A percentile compares a stretch with the other conserved stretches of the same genome.
Conservation (phyloP, 371 early-diverging fungal genomes). For the Mortierella sp. region DNA sequence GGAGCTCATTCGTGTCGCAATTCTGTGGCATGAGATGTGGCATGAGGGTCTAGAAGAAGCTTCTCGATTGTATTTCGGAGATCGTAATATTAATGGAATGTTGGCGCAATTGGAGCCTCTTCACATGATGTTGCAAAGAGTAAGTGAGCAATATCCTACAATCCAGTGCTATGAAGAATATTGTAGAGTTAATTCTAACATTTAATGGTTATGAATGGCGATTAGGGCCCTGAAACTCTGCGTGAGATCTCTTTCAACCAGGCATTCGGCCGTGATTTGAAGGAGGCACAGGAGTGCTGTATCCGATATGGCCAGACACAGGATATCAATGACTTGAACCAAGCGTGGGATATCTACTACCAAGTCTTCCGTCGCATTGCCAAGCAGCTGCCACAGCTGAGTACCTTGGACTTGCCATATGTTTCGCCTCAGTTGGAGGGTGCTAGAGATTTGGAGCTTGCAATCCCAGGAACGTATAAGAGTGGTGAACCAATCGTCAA, state of each 20-base stretch:
- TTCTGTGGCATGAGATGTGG: slow-evolving; percentile 99
- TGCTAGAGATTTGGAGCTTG: slow-evolving; percentile 89
- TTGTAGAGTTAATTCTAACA: neutral
- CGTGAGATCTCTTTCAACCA: slow-evolving; percentile 96
- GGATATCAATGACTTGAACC: slow-evolving; percentile 88
- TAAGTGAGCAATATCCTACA: slow-evolving; percentile 30
- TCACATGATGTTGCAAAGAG: slow-evolving; percentile 89
- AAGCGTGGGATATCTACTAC: slow-evolving; percentile 97
- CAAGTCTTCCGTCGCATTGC: slow-evolving; percentile 89
- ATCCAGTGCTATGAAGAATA: neutral
- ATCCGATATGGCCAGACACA: slow-evolving; percentile 82
- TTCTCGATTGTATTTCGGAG: slow-evolving; percentile 87
- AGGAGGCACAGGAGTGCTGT: slow-evolving; percentile 94
- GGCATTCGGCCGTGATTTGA: slow-evolving; percentile 92
- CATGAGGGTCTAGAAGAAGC: slow-evolving; percentile 96
- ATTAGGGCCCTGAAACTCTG: slow-evolving; percentile 90
- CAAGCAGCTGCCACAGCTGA: slow-evolving; percentile 86
- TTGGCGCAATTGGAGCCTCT: slow-evolving; percentile 90
- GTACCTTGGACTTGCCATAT: slow-evolving; percentile 89
- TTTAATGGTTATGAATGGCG: neutral
- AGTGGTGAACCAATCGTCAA: slow-evolving; percentile 90
- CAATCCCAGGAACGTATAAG: slow-evolving; percentile 95
- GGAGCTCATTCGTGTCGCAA: slow-evolving; percentile 97
- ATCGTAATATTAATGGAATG: slow-evolving; percentile 93
- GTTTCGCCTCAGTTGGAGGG: slow-evolving; percentile 92